Base-by-base conservation (phyloP, 169 alveolate genomes). In the Amoebophrya sp. region DNA sequence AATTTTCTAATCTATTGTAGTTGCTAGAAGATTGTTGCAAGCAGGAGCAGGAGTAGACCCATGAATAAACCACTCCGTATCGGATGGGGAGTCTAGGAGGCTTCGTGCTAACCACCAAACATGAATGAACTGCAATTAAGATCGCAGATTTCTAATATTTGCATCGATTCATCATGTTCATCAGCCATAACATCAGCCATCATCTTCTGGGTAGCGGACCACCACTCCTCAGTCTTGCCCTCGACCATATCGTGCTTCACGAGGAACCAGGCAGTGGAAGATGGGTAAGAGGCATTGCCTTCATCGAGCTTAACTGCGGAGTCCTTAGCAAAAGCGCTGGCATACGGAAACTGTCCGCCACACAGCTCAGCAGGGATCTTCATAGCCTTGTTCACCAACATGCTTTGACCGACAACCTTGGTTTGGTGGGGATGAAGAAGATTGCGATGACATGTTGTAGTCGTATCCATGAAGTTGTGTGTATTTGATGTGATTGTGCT, bases 161-260 rank as follows among this genome's bases (percentile, higher is more conserved):
- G n/a, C n/a, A n/a, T n/a, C n/a, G n/a, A n/a, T n/a, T n/a, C n/a
- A n/a, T n/a, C n/a, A n/a, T 47, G 6, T 6, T 6, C 65, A 47
- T 47, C 6, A 47, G 65, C 65, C 65, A 12, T 18, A 6, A 12
- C 29, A 18, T 47, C 65, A 36, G 83, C 33, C 83, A 65, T 65
- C 83, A 65, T 65, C 83, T 65, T 65, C 2, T 1, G 33, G 36
- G 83, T 65, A 36, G 18, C 83, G 2, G 83, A 29, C 83, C 83
- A 65, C 83, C 83, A 65, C 83, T 65, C 83, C 3, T 65, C 83
- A 18, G 83, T 36, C 83, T 65, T 65, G 83, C 83, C 83, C 83
- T 65, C 83, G 38, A 0, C n/a, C 83, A 65, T 65, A 36, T 65
- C 83, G 83, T 65, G 83, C 83, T 65, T 6, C 83, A 65, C 83